These are phyloP conservation scores for Penicillium argentinense DNA, from an alignment of 495 filamentous ascomycete genomes.

Conservation along the genomic window DNA sequence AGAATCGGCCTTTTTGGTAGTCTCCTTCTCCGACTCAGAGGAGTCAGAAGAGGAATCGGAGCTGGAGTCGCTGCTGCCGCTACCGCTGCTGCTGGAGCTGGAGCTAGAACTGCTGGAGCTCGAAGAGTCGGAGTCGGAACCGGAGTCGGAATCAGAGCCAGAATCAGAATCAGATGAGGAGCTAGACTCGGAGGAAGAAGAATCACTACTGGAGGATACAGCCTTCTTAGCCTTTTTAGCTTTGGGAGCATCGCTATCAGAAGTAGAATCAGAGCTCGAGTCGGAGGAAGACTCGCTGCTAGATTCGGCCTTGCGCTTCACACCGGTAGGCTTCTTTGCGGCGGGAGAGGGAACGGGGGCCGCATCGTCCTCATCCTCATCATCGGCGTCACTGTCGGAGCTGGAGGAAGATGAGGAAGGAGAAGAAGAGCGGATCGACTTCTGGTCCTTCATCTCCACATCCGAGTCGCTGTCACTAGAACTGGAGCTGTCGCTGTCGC, in stretches of 20 bases:
- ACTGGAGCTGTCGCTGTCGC: slow-evolving; percentile 14
- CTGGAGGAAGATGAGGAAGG: slow-evolving; percentile 47
- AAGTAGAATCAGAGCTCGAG: slow-evolving; percentile 47
- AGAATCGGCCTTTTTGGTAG: slow-evolving; percentile 29
- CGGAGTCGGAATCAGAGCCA: slow-evolving; percentile 16
- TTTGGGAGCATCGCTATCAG: slow-evolving; percentile 39
- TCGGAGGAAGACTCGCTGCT: slow-evolving; percentile 49
- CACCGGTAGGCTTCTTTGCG: slow-evolving; percentile 36
- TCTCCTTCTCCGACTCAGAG: slow-evolving; percentile 36
- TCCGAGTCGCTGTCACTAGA: slow-evolving; percentile 45
- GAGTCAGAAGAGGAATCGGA: slow-evolving; percentile 36
- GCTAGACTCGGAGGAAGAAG: slow-evolving; percentile 22
- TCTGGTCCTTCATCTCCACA: slow-evolving; percentile 50
- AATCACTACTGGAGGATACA: slow-evolving; percentile 26
- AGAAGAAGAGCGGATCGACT: slow-evolving; percentile 30
- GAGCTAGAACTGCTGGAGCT: slow-evolving; percentile 19
- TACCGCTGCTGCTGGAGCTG: slow-evolving; percentile 1
- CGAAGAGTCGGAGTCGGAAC: slow-evolving; percentile 27
- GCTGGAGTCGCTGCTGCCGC: slow-evolving; percentile 14
- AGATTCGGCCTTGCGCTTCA: slow-evolving; percentile 67
- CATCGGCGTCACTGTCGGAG: slow-evolving; percentile 63
- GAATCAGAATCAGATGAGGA: slow-evolving; percentile 41
- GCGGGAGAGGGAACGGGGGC: slow-evolving; percentile 29
- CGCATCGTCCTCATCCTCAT: slow-evolving; percentile 51
- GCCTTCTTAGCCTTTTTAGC: slow-evolving; percentile 34